These are phyloP conservation scores for Penicillium hordei DNA, from an alignment of 2,329 filamentous ascomycete species.

Conservation along the genomic window DNA sequence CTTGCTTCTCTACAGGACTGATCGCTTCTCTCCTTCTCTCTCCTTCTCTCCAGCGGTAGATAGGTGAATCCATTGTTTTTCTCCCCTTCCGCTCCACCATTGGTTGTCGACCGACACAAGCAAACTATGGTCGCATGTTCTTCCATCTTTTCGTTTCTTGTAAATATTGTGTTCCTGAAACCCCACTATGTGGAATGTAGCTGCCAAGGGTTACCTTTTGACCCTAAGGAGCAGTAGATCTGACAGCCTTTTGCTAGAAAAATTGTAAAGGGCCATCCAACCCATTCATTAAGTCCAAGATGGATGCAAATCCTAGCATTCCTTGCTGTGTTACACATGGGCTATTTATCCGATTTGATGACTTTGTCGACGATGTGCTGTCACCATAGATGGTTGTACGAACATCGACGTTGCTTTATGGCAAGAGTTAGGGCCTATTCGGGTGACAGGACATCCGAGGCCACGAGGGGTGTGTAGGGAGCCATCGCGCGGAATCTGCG, in stretches of 20 bases:
- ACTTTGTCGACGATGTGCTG: too few species aligned
- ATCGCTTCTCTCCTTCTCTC: neutral
- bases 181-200: too few species aligned
- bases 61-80: neutral
- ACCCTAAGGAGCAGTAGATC: neutral
- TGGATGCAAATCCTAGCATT: neutral
- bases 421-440: too few species aligned
- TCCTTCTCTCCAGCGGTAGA: neutral
- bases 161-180: neutral
- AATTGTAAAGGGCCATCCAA: neutral
- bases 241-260: neutral
- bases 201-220: neutral
- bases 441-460: neutral
- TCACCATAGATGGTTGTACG: too few species aligned
- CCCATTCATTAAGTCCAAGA: too few species aligned
- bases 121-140: neutral
- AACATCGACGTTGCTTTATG: too few species aligned
- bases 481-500: too few species aligned
- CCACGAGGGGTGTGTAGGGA: too few species aligned
- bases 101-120: neutral
- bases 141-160: neutral
- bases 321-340: too few species aligned
- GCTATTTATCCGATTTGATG: too few species aligned
- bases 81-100: neutral
- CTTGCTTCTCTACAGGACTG: neutral